A percentile compares a stretch with the other conserved stretches of the same genome.
phyloP scores from a whole-genome alignment of 2,329 filamentous ascomycete species.

The Venturia nashicola region DNA sequence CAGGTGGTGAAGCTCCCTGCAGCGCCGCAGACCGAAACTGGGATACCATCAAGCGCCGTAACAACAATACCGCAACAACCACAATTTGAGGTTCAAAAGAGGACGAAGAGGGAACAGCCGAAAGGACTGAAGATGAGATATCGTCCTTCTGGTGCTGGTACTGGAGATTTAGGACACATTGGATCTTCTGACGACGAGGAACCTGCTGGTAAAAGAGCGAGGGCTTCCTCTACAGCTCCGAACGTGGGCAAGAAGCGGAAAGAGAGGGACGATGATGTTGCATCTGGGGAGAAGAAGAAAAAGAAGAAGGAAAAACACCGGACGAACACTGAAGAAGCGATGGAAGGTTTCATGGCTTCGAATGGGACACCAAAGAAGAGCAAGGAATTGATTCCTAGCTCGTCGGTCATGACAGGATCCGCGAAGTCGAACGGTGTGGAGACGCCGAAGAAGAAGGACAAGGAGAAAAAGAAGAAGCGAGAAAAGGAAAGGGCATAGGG shows the following conservation, averaged over 20 bases:
- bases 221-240: background rate
- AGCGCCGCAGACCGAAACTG: slow-evolving; percentile 25
- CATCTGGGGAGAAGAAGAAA: background rate
- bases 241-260: slow-evolving; percentile 3
- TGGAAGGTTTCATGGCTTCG: background rate
- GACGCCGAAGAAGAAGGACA: background rate
- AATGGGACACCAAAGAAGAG: background rate
- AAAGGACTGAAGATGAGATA: slow-evolving; percentile 55
- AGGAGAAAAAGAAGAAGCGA: slow-evolving; percentile 5
- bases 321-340: background rate
- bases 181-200: slow-evolving; percentile 30
- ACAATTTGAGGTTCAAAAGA: slow-evolving; percentile 31
- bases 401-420: background rate
- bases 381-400: background rate
- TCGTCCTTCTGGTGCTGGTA: slow-evolving; percentile 49
- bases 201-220: background rate
- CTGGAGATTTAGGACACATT: slow-evolving; percentile 29
- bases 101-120: slow-evolving; percentile 50
- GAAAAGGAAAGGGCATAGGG: background rate
- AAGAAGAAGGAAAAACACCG: slow-evolving; percentile 6
- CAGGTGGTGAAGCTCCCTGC: slow-evolving; percentile 45
- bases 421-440: background rate
- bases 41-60: slow-evolving; percentile 19
- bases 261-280: background rate
- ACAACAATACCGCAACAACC: slow-evolving; percentile 24